A percentile compares a stretch with the other conserved stretches of the same genome.
Conservation (phyloP, 2,329 filamentous ascomycete genomes). For the Penicillium sp. region DNA sequence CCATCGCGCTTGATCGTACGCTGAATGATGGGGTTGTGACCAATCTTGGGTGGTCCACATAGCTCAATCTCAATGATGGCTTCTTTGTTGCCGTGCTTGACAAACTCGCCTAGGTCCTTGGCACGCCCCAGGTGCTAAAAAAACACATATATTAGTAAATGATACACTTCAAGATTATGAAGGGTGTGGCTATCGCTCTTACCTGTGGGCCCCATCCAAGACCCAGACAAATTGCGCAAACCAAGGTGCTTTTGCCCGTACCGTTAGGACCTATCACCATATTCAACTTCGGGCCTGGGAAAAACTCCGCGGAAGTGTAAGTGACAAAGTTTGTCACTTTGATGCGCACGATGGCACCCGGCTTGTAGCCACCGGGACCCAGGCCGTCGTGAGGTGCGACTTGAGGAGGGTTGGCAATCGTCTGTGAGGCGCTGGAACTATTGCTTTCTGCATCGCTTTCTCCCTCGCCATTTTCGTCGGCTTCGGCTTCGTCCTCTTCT, state of each 20-base stretch:
- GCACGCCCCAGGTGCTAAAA: slow-evolving; percentile 75
- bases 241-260: slow-evolving; percentile 94
- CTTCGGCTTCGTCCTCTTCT: slow-evolving; percentile 2
- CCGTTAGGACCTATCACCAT: slow-evolving; percentile 99
- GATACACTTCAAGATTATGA: background rate
- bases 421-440: background rate
- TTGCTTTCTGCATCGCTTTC: slow-evolving; percentile 8
- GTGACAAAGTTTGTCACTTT: slow-evolving; percentile 89
- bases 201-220: slow-evolving; percentile 76
- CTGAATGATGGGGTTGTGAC: slow-evolving; percentile 70
- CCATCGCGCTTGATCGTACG: slow-evolving; percentile 79
- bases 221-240: slow-evolving; percentile 94
- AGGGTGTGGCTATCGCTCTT: slow-evolving; percentile 21
- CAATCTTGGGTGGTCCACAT: slow-evolving; percentile 58
- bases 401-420: slow-evolving; percentile 2
- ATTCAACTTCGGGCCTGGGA: slow-evolving; percentile 87
- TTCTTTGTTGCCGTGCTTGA: slow-evolving; percentile 80
- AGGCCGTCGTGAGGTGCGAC: slow-evolving; percentile 10
- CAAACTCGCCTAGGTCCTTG: slow-evolving; percentile 81
- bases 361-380: slow-evolving; percentile 39
- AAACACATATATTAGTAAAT: background rate
- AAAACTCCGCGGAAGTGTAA: slow-evolving; percentile 88
- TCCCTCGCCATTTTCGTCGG: background rate
- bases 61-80: slow-evolving; percentile 91
- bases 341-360: slow-evolving; percentile 87